A percentile compares a stretch with the other conserved stretches of the same genome.
Conservation (phyloP, 108 stramenopile species). For the Cyclostephanos tholiformis region DNA sequence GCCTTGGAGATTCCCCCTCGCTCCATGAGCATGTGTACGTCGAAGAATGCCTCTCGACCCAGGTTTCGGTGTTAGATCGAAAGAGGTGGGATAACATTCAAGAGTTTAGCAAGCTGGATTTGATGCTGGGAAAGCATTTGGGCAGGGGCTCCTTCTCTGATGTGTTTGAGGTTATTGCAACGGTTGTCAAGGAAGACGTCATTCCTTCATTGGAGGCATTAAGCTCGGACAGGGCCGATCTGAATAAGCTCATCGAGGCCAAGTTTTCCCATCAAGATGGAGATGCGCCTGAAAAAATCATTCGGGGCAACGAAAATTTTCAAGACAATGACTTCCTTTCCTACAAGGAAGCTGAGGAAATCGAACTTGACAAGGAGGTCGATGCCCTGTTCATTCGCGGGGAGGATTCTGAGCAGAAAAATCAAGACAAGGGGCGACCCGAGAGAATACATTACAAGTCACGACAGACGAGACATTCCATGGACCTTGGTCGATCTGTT, state of each 20-base stretch:
- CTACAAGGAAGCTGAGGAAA: not conserved
- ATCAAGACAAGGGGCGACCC: not conserved
- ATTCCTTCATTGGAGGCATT: not conserved
- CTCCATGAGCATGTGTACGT: not conserved
- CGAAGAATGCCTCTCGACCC: conserved; percentile 5
- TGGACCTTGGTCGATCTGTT: not conserved
- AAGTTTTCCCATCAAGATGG: not conserved
- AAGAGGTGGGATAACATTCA: conserved; percentile 12
- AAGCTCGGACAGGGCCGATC: not conserved
- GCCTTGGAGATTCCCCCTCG: not conserved
- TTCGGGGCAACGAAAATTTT: not conserved
- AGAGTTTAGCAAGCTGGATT: conserved; percentile 16
- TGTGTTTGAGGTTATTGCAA: conserved; percentile 27
- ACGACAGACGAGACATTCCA: not conserved
- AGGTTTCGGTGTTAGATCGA: conserved; percentile 8
- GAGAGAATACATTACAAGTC: not conserved
- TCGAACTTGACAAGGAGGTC: not conserved
- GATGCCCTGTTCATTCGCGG: not conserved
- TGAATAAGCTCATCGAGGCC: conserved; percentile 7
- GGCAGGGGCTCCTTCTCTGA: conserved; percentile 36
- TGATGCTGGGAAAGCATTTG: conserved; percentile 30
- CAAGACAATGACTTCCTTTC: not conserved
- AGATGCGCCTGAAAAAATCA: not conserved
- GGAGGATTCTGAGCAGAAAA: not conserved
- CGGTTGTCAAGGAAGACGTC: not conserved